phyloP scores from a whole-genome alignment of 257 asterid species.

The Solanum clarkiae region DNA sequence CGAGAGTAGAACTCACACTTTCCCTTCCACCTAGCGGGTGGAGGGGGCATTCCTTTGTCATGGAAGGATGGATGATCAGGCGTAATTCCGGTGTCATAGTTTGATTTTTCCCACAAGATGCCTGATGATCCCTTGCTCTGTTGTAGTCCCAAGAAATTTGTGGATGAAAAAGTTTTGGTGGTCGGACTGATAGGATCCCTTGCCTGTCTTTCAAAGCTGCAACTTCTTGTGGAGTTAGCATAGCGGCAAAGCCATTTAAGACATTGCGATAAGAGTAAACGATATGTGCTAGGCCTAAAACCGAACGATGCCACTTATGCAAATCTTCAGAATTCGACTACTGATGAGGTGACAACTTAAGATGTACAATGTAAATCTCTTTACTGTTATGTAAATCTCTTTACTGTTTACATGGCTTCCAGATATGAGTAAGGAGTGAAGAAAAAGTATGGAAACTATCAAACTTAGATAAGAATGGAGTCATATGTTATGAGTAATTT shows the following conservation, averaged over 20 bases:
- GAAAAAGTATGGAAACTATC: neutral
- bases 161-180: neutral
- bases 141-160: slow-evolving; percentile 1
- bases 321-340: neutral
- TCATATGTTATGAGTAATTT: neutral
- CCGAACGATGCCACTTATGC: slow-evolving; percentile 15
- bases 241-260: slow-evolving; percentile 17
- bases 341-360: neutral
- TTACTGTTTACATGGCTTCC: too few species aligned
- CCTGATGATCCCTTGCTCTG: neutral
- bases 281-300: slow-evolving; percentile 6
- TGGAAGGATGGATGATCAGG: slow-evolving; percentile 10
- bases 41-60: slow-evolving; percentile 3
- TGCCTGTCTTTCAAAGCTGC: neutral
- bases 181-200: slow-evolving; percentile 3
- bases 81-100: slow-evolving; percentile 11
- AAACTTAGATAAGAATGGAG: neutral
- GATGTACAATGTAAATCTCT: neutral
- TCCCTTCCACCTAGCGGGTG: slow-evolving; percentile 16
- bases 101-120: neutral
- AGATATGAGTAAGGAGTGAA: neutral
- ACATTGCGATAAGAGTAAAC: slow-evolving; percentile 1
- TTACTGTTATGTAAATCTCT: too few species aligned
- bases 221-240: slow-evolving; percentile 2
- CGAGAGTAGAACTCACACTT: neutral